Percentiles rank a stretch among this genome's conserved stretches.
phyloP scores from a whole-genome alignment of 495 filamentous ascomycete genomes.

The Hypoxylon crocopeplum region DNA sequence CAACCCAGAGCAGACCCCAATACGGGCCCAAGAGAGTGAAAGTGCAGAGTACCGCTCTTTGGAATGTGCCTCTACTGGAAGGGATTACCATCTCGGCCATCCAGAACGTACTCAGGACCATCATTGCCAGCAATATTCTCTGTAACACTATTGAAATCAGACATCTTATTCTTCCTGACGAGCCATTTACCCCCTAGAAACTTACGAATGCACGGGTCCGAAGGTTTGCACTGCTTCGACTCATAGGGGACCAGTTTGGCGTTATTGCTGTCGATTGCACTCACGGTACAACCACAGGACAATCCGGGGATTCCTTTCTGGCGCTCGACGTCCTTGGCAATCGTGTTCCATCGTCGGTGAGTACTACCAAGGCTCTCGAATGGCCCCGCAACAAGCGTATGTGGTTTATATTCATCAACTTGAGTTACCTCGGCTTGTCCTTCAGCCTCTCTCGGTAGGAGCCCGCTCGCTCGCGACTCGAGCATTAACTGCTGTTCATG shows the following conservation, averaged over 20 bases:
- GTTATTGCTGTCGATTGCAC: constrained; percentile 58
- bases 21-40: neutral
- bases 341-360: constrained; percentile 39
- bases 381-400: neutral
- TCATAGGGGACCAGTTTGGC: constrained; percentile 59
- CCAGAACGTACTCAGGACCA: constrained; percentile 38
- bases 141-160: constrained; percentile 39
- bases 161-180: constrained; percentile 46
- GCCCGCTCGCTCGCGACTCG: constrained; percentile 10
- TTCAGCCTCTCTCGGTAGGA: constrained; percentile 5
- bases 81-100: constrained; percentile 38
- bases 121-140: constrained; percentile 33
- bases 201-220: constrained; percentile 58
- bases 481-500: constrained; percentile 22
- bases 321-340: constrained; percentile 34
- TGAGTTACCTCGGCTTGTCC: constrained; percentile 1
- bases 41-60: constrained; percentile 17
- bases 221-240: constrained; percentile 58
- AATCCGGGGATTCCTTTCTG: constrained; percentile 42
- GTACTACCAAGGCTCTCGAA: constrained; percentile 44
- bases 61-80: constrained; percentile 20
- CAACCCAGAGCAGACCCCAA: constrained; percentile 12
- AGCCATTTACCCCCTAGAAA: constrained; percentile 59
- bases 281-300: constrained; percentile 54
- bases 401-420: neutral